These are phyloP conservation scores for Westerdykella sp. DNA, from an alignment of 2,329 filamentous ascomycete species.

Conservation along the genomic window DNA sequence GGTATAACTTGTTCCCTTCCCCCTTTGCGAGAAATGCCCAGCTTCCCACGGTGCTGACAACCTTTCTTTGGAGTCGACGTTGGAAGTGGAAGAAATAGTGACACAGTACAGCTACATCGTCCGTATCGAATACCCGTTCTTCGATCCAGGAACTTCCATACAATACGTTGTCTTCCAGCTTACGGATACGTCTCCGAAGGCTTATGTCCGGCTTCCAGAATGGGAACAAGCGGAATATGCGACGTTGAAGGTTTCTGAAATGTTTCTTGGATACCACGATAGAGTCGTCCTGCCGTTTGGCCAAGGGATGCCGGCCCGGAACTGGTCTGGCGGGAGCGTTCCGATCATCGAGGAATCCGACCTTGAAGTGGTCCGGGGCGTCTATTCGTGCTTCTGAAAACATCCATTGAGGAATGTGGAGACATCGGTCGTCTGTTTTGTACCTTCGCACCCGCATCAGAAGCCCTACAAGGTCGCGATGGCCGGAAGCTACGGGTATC, in stretches of 20 bases:
- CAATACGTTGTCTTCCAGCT: constrained; percentile 9
- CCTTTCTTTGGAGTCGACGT: constrained; percentile 11
- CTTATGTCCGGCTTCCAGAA: constrained; percentile 10
- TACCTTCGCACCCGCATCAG: constrained; percentile 7
- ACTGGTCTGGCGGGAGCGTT: not conserved
- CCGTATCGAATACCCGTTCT: constrained; percentile 3
- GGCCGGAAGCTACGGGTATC: constrained; percentile 1
- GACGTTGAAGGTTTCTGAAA: constrained; percentile 8
- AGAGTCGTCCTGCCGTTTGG: constrained; percentile 1
- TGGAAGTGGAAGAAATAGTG: constrained; percentile 16
- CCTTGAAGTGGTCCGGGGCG: constrained; percentile 2
- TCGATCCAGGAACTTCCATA: constrained; percentile 7
- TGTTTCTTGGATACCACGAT: constrained; percentile 10
- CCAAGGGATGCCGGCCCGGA: not conserved
- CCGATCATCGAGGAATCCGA: not conserved
- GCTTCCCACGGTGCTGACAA: constrained; percentile 4
- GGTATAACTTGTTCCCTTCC: constrained; percentile 6
- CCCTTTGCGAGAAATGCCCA: constrained; percentile 8
- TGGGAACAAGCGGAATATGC: constrained; percentile 5
- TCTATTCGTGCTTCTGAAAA: constrained; percentile 6
- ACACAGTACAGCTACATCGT: constrained; percentile 8
- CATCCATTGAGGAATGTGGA: constrained; percentile 9
- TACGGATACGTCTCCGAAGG: constrained; percentile 7
- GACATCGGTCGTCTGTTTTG: constrained; percentile 5
- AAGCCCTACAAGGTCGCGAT: constrained; percentile 4